phyloP scores from a whole-genome alignment of 176 grass and related monocot species.

The Sorghum bicolor region DNA sequence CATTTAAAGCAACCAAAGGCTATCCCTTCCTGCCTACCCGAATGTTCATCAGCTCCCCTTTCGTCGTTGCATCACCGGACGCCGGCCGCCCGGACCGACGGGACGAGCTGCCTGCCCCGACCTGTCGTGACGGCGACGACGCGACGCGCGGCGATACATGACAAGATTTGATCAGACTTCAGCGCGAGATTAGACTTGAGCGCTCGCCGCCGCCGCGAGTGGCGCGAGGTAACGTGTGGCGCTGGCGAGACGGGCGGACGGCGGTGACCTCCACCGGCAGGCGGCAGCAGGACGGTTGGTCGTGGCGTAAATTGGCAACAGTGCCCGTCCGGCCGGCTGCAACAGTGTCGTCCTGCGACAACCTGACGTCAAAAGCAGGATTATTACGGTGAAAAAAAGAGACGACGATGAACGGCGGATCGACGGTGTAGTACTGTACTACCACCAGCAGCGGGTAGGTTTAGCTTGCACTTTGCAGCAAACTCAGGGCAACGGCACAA shows the following conservation, averaged over 20 bases:
- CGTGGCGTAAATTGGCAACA: not conserved
- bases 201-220: too few species aligned
- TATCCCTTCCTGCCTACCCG: too few species aligned
- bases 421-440: too few species aligned
- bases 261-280: not conserved
- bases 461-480: too few species aligned
- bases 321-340: not conserved
- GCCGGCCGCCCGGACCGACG: not conserved
- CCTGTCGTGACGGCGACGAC: not conserved
- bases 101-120: not conserved
- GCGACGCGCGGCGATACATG: not conserved
- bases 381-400: too few species aligned
- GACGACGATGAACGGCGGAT: too few species aligned
- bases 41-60: not conserved
- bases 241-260: not conserved
- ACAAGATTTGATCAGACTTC: too few species aligned
- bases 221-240: too few species aligned
- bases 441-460: too few species aligned
- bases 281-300: not conserved
- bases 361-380: too few species aligned
- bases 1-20: conserved; percentile 1
- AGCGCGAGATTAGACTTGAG: too few species aligned
- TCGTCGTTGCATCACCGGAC: not conserved
- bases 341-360: not conserved
- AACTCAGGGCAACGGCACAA: too few species aligned